Base-by-base conservation (phyloP, 2,329 filamentous ascomycete species). In the Aspergillus sp. region DNA sequence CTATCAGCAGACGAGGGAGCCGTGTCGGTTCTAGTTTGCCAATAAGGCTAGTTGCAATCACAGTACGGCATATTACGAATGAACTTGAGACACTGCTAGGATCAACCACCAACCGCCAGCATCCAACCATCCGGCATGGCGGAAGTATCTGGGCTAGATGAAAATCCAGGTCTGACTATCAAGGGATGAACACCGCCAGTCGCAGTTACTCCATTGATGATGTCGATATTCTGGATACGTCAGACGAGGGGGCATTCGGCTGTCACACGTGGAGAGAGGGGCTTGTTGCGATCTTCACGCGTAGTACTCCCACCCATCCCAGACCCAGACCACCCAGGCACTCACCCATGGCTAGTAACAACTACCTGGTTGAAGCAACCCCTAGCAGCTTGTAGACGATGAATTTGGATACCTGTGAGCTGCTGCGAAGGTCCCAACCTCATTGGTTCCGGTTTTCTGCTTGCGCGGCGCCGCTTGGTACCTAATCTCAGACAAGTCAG, bases 241-340 rank as follows among this genome's bases (percentile, higher is more conserved):
- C 59, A 54, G 52, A 43, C 54, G 57, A 30, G 32, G 45, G 47
- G 43, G 42, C 20, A 36, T 42, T n/a, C 15, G 22, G 24, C 22
- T 17, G 44, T 38, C 39, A 58, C 61, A 60, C 59, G 59, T 63
- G 61, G 57, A 51, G 26, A 43, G 61, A 60, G 55, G 56, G 59
- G 54, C 47, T 45, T 30, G 30, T 47, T 20, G 42, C 30, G 45
- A 39, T 18, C 26, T 47, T 11, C 8, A 45, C 22, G 13, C 13
- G 2, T 36, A 13, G 6, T 34, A n/a, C n/a, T n/a, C n/a, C n/a
- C n/a, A n/a, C n/a, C n/a, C n/a, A n/a, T n/a, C n/a, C n/a, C n/a
- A n/a, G n/a, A n/a, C n/a, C n/a, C n/a, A n/a, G n/a, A n/a, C n/a
- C n/a, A n/a, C n/a, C 32, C 13, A 13, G 13, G 8, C 32, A n/a